Base-by-base conservation (phyloP, 2,329 filamentous ascomycete species). In the Neofusicoccum parvum region DNA sequence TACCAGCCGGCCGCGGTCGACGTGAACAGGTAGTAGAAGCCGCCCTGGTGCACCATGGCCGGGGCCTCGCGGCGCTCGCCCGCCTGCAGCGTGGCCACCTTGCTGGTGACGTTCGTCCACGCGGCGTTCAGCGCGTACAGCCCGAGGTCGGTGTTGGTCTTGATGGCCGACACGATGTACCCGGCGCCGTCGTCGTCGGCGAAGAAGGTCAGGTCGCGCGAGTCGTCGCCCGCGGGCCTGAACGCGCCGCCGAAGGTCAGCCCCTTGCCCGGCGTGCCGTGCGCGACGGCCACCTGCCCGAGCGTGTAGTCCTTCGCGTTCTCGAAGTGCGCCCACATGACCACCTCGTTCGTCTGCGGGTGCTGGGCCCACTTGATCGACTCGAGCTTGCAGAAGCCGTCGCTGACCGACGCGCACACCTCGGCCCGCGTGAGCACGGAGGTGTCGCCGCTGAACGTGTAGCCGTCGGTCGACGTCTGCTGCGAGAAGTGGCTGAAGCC, bases 251-350 rank as follows among this genome's bases (percentile, higher is more conserved):
- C 69, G 36, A 71, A 71, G 17, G 64, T 66, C 12, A 70, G 50
- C 1, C 36, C 17, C 23, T 66, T 37, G n/a, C 66, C 65, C 11
- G 69, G 68, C 2, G 41, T 65, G 20, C 50, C 68, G 39, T 70
- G 66, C 5, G 69, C 69, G 3, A 69, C 69, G n/a, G 69, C 69
- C 3, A 70, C 67, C 48, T 66, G 65, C n/a, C 65, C 69, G 3
- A 70, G 64, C 7, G 32, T 62, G 54, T 71, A 71, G 43, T 69
- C 68, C 14, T 66, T 56, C 5, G 59, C 65, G 23, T 65, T 62
- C 15, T 71, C 69, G 37, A 68, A 70, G 34, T 71, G 69, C 41
- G 68, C 66, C 65, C 67, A 70, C 69, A 70, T 69, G 12, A 71
- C 66, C 27, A 68, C 68, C 12, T 69, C 46, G 3, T 49, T 53